These are phyloP conservation scores for Penicillium sp. DNA, from an alignment of 2,329 filamentous ascomycete species.

Conservation along the genomic window DNA sequence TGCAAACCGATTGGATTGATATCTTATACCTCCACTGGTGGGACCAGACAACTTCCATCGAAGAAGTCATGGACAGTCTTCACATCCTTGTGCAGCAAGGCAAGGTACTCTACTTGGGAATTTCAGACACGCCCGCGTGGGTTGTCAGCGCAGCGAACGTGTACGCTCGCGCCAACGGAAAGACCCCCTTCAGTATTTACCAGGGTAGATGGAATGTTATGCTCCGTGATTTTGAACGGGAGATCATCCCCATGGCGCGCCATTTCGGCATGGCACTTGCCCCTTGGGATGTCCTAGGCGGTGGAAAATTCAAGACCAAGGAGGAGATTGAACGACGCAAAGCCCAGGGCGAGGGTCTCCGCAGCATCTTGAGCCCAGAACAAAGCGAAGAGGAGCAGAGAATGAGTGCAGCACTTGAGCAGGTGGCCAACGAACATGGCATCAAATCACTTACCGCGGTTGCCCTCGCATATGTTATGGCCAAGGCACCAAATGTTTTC, in stretches of 20 bases:
- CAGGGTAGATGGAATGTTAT: slow-evolving; percentile 43
- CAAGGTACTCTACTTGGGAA: slow-evolving; percentile 45
- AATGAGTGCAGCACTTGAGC: slow-evolving; percentile 58
- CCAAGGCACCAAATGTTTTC: slow-evolving; percentile 70
- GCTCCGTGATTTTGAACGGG: slow-evolving; percentile 41
- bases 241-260: slow-evolving; percentile 44
- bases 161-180: slow-evolving; percentile 41
- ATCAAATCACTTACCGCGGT: slow-evolving; percentile 59
- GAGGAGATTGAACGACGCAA: slow-evolving; percentile 49
- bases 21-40: slow-evolving; percentile 57
- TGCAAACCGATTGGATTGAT: slow-evolving; percentile 55
- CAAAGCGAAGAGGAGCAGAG: slow-evolving; percentile 52
- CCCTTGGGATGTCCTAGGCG: slow-evolving; percentile 61
- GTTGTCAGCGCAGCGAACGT: slow-evolving; percentile 41
- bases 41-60: slow-evolving; percentile 43
- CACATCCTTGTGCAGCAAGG: slow-evolving; percentile 41
- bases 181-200: slow-evolving; percentile 44
- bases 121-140: slow-evolving; percentile 45
- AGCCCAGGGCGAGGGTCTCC: slow-evolving; percentile 44
- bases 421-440: slow-evolving; percentile 59
- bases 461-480: slow-evolving; percentile 72
- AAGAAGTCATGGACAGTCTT: slow-evolving; percentile 29
- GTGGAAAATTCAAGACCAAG: slow-evolving; percentile 52
- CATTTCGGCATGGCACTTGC: slow-evolving; percentile 49
- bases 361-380: slow-evolving; percentile 25